These are phyloP conservation scores for Aureobasidium sp. DNA, from an alignment of 2,329 filamentous ascomycete genomes.

Conservation along the genomic window DNA sequence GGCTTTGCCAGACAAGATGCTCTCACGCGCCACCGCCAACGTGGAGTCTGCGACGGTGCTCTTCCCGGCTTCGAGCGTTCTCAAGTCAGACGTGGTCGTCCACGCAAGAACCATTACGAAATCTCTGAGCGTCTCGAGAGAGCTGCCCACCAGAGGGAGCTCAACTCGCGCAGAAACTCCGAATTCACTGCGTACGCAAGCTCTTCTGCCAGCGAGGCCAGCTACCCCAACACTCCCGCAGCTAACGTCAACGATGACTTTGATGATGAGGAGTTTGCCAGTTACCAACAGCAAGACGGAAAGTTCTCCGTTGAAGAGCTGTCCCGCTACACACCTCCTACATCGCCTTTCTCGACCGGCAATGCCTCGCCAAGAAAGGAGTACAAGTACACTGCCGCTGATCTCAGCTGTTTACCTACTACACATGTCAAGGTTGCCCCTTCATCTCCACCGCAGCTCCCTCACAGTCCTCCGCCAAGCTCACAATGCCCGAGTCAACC, in stretches of 20 bases:
- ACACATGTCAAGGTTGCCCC: background rate
- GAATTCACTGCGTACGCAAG: slow-evolving; percentile 15
- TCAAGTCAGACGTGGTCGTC: slow-evolving; percentile 60
- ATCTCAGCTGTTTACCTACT: background rate
- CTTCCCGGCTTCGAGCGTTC: slow-evolving; percentile 61
- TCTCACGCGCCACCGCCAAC: slow-evolving; percentile 84
- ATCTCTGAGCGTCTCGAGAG: slow-evolving; percentile 53
- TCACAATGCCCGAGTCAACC: slow-evolving; percentile 13
- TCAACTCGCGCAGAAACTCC: slow-evolving; percentile 22
- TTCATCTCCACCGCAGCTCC: slow-evolving; percentile 9
- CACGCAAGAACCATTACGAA: slow-evolving; percentile 56
- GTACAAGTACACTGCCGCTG: background rate
- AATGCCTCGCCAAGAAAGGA: slow-evolving; percentile 10
- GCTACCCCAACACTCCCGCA: slow-evolving; percentile 17
- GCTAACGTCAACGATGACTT: slow-evolving; percentile 10
- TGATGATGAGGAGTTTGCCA: slow-evolving; percentile 12
- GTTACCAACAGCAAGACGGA: slow-evolving; percentile 14
- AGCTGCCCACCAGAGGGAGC: slow-evolving; percentile 46
- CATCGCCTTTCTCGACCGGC: slow-evolving; percentile 15
- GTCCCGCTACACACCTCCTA: slow-evolving; percentile 17
- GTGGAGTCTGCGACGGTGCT: slow-evolving; percentile 92
- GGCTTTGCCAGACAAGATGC: slow-evolving; percentile 94
- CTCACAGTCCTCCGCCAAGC: slow-evolving; percentile 7
- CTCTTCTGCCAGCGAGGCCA: slow-evolving; percentile 14
- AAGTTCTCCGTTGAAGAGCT: slow-evolving; percentile 8